Evolutionary conservation across 805 yeast genomes (phyloP).

Genomic region (Wickerhamiella hasegawae): DNA sequence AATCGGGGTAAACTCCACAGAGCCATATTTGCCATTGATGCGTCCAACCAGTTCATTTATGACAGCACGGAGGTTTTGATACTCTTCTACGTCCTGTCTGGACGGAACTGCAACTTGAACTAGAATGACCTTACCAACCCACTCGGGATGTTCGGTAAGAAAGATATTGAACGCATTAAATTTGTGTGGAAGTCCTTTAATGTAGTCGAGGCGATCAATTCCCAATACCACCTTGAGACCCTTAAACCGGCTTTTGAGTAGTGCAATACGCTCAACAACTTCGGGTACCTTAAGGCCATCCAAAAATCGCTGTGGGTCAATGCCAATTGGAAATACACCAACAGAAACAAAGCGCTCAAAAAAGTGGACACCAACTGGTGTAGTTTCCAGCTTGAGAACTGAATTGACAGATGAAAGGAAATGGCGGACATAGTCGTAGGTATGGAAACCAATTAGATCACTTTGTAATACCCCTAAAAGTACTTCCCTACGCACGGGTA

Average conservation of each 20-base stretch:
- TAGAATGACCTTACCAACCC: slow-evolving; percentile 92
- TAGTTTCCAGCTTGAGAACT: slow-evolving; percentile 62
- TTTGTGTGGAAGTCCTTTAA: slow-evolving; percentile 96
- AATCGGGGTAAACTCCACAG: slow-evolving; percentile 93
- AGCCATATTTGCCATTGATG: slow-evolving; percentile 90
- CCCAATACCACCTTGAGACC: slow-evolving; percentile 85
- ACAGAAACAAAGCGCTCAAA: slow-evolving; percentile 63
- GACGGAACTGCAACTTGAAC: slow-evolving; percentile 97
- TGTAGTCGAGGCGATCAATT: slow-evolving; percentile 89
- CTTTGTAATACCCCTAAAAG: slow-evolving; percentile 84
- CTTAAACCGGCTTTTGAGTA: slow-evolving; percentile 47
- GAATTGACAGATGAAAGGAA: slow-evolving; percentile 80
- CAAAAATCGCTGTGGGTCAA: slow-evolving; percentile 81
- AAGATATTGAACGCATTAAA: slow-evolving; percentile 92
- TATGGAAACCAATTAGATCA: slow-evolving; percentile 92
- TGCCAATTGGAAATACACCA: slow-evolving; percentile 98
- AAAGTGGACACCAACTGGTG: slow-evolving; percentile 81
- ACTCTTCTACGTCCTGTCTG: slow-evolving; percentile 95
- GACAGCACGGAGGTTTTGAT: slow-evolving; percentile 80
- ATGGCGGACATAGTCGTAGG: slow-evolving; percentile 97
- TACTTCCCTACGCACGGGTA: slow-evolving; percentile 90
- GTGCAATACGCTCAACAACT: slow-evolving; percentile 51
- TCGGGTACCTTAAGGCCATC: slow-evolving; percentile 51
- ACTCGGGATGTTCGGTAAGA: slow-evolving; percentile 83
- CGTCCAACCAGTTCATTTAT: slow-evolving; percentile 95